Base-by-base conservation (phyloP, 345 rosid species). In the Nephelium lappaceum region DNA sequence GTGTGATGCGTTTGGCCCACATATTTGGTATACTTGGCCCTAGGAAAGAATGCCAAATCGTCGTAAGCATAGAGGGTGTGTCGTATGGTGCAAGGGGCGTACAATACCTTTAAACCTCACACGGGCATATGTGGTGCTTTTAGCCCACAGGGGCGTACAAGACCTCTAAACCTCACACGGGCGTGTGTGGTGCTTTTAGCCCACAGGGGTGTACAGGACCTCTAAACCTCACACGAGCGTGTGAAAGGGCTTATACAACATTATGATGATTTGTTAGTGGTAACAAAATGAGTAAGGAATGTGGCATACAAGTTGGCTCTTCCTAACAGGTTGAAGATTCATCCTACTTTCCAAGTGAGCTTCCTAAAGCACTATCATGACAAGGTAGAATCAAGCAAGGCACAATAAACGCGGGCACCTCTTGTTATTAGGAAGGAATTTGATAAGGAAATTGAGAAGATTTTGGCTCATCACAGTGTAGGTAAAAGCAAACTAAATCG, bases 281-380 rank as follows among this genome's bases (percentile, higher is more conserved):
- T 66, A 0, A 8, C 5, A 1, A 47, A 70, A 12, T 0, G 49
- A 10, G 74, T 71, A 15, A n/a, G 49, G 0, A 31, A 16, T 14
- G n/a, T 72, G 5, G 75, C 75, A 0, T 72, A 72, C 7, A 5
- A 3, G 38, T 36, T 72, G 42, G 1, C 57, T 2, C 10, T 72
- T 2, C 39, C 64, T 1, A 31, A 72, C 2, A 27, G 65, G 16
- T 27, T 72, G 24, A 72, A 72, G 64, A 36, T 72, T 1, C 65
- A 72, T 19, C 65, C 65, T 0, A 72, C 31, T n/a, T 69, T 69
- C 21, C 57, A 69, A 18, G 57, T 41, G 4, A 43, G 73, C 19
- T 69, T 69, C 14, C 3, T 72, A 5, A 72, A 72, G 8, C 64
- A 64, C 2, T 72, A 8, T 23, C 45, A 72, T 31, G 75, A 72